These are phyloP conservation scores for Poterioochromonas sp. DNA, from an alignment of 352 stramenopile genomes.

Conservation along the genomic window DNA sequence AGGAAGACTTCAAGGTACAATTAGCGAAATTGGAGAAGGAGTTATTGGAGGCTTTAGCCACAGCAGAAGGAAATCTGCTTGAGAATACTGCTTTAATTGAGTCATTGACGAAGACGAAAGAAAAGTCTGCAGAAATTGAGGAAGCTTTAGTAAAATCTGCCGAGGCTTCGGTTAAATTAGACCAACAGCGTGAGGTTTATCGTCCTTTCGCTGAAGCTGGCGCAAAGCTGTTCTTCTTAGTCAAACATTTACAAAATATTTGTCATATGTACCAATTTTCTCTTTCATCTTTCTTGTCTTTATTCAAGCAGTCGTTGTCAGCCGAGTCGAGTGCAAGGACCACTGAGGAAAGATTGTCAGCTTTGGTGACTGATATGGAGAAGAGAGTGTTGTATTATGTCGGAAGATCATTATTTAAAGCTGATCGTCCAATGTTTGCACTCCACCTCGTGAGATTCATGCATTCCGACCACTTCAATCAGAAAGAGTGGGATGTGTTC, in stretches of 20 bases:
- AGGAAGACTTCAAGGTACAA: constrained; percentile 90
- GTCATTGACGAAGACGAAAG: constrained; percentile 82
- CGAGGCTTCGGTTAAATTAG: constrained; percentile 74
- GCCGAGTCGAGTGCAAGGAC: constrained; percentile 22
- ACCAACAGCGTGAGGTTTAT: constrained; percentile 81
- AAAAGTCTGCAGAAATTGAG: constrained; percentile 76
- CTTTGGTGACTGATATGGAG: constrained; percentile 71
- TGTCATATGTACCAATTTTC: constrained; percentile 94
- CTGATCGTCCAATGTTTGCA: constrained; percentile 80
- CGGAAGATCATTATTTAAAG: constrained; percentile 79
- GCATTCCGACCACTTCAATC: constrained; percentile 77
- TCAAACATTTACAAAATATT: constrained; percentile 52
- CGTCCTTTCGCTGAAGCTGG: constrained; percentile 71
- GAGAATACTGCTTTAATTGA: constrained; percentile 86
- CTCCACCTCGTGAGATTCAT: constrained; percentile 83
- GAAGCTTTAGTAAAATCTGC: constrained; percentile 69
- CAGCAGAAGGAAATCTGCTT: constrained; percentile 84
- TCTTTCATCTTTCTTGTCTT: constrained; percentile 67
- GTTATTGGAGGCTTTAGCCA: constrained; percentile 78
- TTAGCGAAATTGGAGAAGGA: constrained; percentile 80
- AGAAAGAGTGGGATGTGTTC: constrained; percentile 83
- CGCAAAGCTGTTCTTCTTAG: constrained; percentile 81
- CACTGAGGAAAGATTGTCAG: constrained; percentile 64
- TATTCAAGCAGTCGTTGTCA: constrained; percentile 70
- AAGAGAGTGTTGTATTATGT: constrained; percentile 73